phyloP scores from a whole-genome alignment of 2,329 filamentous ascomycete genomes.

The Fusarium redolens region DNA sequence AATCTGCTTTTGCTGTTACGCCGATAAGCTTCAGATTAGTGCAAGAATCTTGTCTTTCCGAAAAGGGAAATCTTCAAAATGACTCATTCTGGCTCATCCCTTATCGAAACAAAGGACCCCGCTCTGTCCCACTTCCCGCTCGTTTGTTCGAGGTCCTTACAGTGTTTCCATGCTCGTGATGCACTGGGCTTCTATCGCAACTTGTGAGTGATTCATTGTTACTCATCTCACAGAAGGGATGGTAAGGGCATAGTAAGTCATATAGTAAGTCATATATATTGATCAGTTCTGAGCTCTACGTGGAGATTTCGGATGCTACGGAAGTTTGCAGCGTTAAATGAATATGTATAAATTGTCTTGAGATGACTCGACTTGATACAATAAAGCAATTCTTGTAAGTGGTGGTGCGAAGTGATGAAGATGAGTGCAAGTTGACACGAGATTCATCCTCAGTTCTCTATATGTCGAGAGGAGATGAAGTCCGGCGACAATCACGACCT shows the following conservation, averaged over 20 bases:
- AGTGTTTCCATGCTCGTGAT: conserved; percentile 2
- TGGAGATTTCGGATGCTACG: neutral
- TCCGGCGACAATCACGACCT: conserved; percentile 44
- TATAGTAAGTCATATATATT: neutral
- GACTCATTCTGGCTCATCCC: conserved; percentile 51
- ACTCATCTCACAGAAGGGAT: conserved; percentile 26
- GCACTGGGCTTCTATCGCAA: conserved; percentile 21
- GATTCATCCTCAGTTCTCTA: neutral
- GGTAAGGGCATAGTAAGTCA: neutral
- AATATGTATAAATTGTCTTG: neutral
- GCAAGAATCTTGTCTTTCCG: neutral
- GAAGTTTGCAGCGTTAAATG: neutral
- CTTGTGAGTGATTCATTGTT: conserved; percentile 44
- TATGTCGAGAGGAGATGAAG: conserved; percentile 44
- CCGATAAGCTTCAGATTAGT: neutral
- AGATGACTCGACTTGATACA: neutral
- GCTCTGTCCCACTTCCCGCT: conserved; percentile 9
- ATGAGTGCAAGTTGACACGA: neutral
- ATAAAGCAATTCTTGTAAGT: neutral
- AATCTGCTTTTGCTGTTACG: neutral
- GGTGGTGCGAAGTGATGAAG: neutral
- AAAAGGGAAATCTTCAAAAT: conserved; percentile 40
- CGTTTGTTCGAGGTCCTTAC: neutral
- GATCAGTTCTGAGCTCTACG: neutral
- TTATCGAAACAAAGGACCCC: conserved; percentile 14